These are phyloP conservation scores for Russula sp. DNA, from an alignment of 768 basidiomycete species.

Conservation along the genomic window DNA sequence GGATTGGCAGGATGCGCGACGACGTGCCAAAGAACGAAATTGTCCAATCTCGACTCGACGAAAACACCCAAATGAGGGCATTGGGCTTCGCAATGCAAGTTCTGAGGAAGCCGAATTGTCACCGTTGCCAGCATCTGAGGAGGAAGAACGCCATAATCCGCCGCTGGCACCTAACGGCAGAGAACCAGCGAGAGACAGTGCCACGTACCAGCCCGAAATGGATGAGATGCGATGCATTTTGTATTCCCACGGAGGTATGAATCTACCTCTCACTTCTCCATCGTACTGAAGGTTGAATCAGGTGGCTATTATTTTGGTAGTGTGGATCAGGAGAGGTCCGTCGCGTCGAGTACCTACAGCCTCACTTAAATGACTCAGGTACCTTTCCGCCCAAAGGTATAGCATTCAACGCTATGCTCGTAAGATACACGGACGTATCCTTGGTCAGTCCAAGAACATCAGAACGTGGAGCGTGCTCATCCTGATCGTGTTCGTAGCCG, in stretches of 20 bases:
- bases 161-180: slow-evolving; percentile 20
- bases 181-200: slow-evolving; percentile 29
- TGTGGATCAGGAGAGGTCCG: slow-evolving; percentile 66
- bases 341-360: not conserved
- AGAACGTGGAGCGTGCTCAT: slow-evolving; percentile 6
- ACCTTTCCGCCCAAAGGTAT: slow-evolving; percentile 38
- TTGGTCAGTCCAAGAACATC: slow-evolving; percentile 40
- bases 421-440: slow-evolving; percentile 88
- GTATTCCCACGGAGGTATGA: slow-evolving; percentile 68
- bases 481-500: slow-evolving; percentile 38
- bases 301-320: slow-evolving; percentile 85
- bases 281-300: slow-evolving; percentile 28
- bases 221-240: slow-evolving; percentile 82
- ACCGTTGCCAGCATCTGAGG: slow-evolving; percentile 9
- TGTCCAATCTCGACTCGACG: not conserved
- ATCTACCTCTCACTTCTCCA: slow-evolving; percentile 7
- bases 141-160: slow-evolving; percentile 21
- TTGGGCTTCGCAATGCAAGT: not conserved
- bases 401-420: slow-evolving; percentile 80
- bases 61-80: not conserved
- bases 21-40: slow-evolving; percentile 37
- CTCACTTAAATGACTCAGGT: not conserved
- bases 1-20: slow-evolving; percentile 69
- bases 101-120: not conserved
- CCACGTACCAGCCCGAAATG: slow-evolving; percentile 60